A percentile compares a stretch with the other conserved stretches of the same genome.
phyloP scores from a whole-genome alignment of 2,329 filamentous ascomycete genomes.

The Elsinoe perseae region DNA sequence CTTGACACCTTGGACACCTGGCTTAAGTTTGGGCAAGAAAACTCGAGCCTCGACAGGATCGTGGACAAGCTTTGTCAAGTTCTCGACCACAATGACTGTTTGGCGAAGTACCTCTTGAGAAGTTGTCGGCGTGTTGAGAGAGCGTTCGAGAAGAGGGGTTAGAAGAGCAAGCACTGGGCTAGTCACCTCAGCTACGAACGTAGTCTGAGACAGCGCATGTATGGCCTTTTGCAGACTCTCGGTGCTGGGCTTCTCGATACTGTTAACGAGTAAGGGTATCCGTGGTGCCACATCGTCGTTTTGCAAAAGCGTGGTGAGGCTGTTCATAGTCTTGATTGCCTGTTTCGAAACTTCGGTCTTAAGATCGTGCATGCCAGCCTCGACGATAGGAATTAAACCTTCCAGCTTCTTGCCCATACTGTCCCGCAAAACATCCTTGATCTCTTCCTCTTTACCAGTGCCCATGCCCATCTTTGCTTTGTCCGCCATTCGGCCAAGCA shows the following conservation, averaged over 20 bases:
- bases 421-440: constrained; percentile 84
- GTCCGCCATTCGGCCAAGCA: constrained; percentile 89
- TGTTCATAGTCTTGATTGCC: constrained; percentile 84
- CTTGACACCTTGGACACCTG: constrained; percentile 82
- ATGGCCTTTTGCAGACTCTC: constrained; percentile 91
- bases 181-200: constrained; percentile 94
- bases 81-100: constrained; percentile 94
- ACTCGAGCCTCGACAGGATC: constrained; percentile 88
- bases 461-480: constrained; percentile 83
- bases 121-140: constrained; percentile 83
- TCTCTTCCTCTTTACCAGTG: constrained; percentile 72
- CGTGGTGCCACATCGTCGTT: constrained; percentile 95
- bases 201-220: constrained; percentile 91
- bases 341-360: constrained; percentile 83
- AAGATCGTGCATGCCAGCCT: constrained; percentile 91
- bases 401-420: constrained; percentile 84
- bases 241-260: constrained; percentile 87
- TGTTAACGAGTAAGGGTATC: constrained; percentile 85
- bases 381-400: constrained; percentile 80
- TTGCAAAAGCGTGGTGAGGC: constrained; percentile 78
- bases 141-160: constrained; percentile 88
- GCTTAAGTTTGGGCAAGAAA: constrained; percentile 89
- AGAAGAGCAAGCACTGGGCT: constrained; percentile 90
- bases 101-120: constrained; percentile 90
- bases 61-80: constrained; percentile 95